Evolutionary conservation across 306 rosid genomes (phyloP).

Genomic region (Luffa acutangula): DNA sequence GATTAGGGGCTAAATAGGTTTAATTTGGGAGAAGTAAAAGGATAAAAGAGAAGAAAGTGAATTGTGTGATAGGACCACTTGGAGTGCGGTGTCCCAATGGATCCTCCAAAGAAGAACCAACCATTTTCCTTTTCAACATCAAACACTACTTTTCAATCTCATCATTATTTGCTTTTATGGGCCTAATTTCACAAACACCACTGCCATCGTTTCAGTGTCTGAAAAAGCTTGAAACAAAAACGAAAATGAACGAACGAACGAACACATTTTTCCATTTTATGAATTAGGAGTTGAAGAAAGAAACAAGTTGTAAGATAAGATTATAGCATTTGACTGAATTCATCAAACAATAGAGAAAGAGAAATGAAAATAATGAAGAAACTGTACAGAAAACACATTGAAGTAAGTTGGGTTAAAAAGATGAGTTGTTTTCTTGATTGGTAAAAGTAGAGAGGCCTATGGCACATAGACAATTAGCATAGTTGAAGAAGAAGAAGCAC

Average conservation of each 20-base stretch:
- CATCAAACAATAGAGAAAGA: slow-evolving; percentile 23
- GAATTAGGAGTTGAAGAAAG: neutral
- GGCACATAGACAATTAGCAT: slow-evolving; percentile 62
- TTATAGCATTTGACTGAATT: neutral
- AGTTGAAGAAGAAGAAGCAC: slow-evolving; percentile 25
- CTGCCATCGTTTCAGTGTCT: neutral
- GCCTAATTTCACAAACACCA: neutral
- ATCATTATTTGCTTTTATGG: neutral
- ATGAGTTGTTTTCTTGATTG: slow-evolving; percentile 42
- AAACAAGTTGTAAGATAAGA: neutral
- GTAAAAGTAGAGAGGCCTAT: slow-evolving; percentile 38
- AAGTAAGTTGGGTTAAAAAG: slow-evolving; percentile 37
- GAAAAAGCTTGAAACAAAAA: neutral
- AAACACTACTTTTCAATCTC: neutral
- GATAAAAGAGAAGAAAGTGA: neutral
- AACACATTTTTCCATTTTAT: neutral
- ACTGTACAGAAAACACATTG: slow-evolving; percentile 28
- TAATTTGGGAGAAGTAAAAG: neutral
- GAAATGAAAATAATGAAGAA: slow-evolving; percentile 18
- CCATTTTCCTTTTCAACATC: neutral
- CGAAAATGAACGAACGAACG: neutral
- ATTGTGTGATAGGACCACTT: neutral
- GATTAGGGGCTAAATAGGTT: neutral
- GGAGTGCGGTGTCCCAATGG: neutral
- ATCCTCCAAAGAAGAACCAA: neutral